Evolutionary conservation across 495 filamentous ascomycete species (phyloP), one percentile per base, ranked within the genome.

Genomic region (Rostrohypoxylon terebratum): DNA sequence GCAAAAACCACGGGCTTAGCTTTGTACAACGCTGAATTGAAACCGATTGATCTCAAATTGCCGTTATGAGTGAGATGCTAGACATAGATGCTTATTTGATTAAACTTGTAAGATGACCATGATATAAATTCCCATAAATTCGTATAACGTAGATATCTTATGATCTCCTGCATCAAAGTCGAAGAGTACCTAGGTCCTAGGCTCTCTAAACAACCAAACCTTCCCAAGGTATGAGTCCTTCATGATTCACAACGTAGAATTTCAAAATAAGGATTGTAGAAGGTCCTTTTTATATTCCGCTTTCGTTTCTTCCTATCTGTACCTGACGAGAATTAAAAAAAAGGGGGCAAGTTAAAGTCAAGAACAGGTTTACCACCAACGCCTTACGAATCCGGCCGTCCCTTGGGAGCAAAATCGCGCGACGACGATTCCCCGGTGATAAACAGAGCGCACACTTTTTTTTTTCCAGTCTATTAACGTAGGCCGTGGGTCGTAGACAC

Each of bases 331-430:
- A 28, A 28, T 28, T 28, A 28, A 28, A 28, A 28, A 28, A n/a
- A n/a, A n/a, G n/a, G n/a, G n/a, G 28, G 28, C 28, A 28, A 28
- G 28, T 28, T 4, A 50, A 51, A 57, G 33, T 3, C n/a, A 45
- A n/a, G 14, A 34, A 64, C 45, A 1, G 6, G 1, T 7, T 42
- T 54, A 50, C 63, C 25, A 4, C 53, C 61, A 65, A 69, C 66
- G 66, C 66, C 59, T 28, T 63, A 69, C 59, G 33, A 33, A 18
- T 4, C 59, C 18, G 14, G 34, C 65, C 59, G 20, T 59, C 50
- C 59, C 40, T 69, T 18, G 31, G 48, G 23, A 68, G 48, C 47
- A 36, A 28, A 28, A 4, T 57, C 28, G 38, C 38, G 38, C 38
- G 38, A 42, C 38, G 38, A 38, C 31, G 53, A 53, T 48, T 40